These are phyloP conservation scores for Ophiosphaerella narmari DNA, from an alignment of 2,329 filamentous ascomycete genomes.

Conservation along the genomic window DNA sequence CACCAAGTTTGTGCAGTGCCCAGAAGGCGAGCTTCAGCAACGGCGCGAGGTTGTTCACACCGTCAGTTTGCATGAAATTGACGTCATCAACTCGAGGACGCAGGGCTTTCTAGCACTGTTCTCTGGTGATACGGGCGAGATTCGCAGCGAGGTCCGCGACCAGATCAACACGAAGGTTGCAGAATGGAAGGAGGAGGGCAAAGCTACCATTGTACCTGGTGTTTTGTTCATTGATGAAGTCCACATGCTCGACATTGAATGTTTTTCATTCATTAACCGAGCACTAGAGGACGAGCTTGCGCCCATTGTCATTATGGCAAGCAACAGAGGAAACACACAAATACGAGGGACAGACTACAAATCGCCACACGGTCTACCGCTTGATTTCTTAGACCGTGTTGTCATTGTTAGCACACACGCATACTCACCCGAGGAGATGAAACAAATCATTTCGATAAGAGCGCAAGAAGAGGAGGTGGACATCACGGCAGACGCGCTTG, in stretches of 20 bases:
- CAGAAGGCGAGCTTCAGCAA: slow-evolving; percentile 95
- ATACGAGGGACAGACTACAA: slow-evolving; percentile 94
- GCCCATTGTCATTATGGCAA: slow-evolving; percentile 98
- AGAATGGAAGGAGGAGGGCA: slow-evolving; percentile 99
- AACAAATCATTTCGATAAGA: slow-evolving; percentile 88
- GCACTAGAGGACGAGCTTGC: slow-evolving; percentile 93
- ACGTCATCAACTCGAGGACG: slow-evolving; percentile 98
- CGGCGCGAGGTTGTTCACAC: slow-evolving; percentile 97
- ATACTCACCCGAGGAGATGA: slow-evolving; percentile 82
- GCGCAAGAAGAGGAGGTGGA: slow-evolving; percentile 97
- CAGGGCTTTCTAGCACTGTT: slow-evolving; percentile 97
- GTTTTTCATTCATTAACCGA: slow-evolving; percentile 98
- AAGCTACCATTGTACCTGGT: slow-evolving; percentile 95
- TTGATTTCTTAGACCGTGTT: slow-evolving; percentile 94
- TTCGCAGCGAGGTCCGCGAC: slow-evolving; percentile 93
- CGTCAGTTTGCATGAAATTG: slow-evolving; percentile 95
- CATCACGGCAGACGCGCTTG: slow-evolving; percentile 83
- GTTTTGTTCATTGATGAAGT: slow-evolving; percentile 99
- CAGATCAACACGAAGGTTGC: slow-evolving; percentile 99
- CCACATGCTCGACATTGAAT: slow-evolving; percentile 99
- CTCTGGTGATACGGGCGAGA: slow-evolving; percentile 97
- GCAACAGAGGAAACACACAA: slow-evolving; percentile 87
- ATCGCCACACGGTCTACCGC: slow-evolving; percentile 88
- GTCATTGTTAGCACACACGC: slow-evolving; percentile 93
- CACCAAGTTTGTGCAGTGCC: slow-evolving; percentile 97